These are phyloP conservation scores for Aspergillus conjunctus DNA, from an alignment of 495 filamentous ascomycete species.

Conservation along the genomic window DNA sequence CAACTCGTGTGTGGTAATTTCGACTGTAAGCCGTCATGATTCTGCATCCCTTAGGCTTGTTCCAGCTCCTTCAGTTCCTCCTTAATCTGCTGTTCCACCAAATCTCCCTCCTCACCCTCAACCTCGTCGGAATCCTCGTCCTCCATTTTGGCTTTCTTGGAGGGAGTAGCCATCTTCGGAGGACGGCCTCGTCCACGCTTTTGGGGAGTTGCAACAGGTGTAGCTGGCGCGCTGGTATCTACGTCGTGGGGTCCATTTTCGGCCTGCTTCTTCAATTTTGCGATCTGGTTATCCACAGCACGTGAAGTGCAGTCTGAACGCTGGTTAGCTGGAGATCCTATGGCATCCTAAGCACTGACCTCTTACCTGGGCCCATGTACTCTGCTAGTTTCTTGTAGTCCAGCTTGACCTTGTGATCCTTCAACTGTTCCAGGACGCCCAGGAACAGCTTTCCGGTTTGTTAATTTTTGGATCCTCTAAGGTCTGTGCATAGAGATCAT, in stretches of 20 bases:
- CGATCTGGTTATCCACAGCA: slow-evolving; percentile 8
- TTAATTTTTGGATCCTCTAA: not conserved
- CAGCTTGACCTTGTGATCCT: slow-evolving; percentile 14
- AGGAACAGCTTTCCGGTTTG: slow-evolving; percentile 13
- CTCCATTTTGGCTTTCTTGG: not conserved
- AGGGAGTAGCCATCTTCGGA: not conserved
- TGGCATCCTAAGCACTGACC: not conserved
- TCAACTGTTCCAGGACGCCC: slow-evolving; percentile 15
- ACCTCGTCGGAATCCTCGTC: not conserved
- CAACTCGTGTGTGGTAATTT: too few relatives aligned
- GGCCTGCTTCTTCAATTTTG: slow-evolving; percentile 14
- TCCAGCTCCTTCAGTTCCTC: not conserved
- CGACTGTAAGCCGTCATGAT: too few relatives aligned
- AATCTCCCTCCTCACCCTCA: slow-evolving; percentile 2
- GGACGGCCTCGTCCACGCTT: not conserved
- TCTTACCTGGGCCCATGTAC: slow-evolving; percentile 17
- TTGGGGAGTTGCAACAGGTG: not conserved
- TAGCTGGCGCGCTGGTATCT: not conserved
- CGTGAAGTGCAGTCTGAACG: slow-evolving; percentile 7
- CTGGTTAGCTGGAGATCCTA: not conserved
- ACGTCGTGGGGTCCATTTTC: not conserved
- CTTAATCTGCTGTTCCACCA: not conserved
- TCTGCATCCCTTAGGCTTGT: not conserved
- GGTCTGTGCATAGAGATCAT: not conserved
- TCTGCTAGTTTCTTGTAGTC: slow-evolving; percentile 13